A percentile compares a stretch with the other conserved stretches of the same genome.
Conservation (phyloP, 176 grass and related monocot genomes). For the Oryza australiensis region DNA sequence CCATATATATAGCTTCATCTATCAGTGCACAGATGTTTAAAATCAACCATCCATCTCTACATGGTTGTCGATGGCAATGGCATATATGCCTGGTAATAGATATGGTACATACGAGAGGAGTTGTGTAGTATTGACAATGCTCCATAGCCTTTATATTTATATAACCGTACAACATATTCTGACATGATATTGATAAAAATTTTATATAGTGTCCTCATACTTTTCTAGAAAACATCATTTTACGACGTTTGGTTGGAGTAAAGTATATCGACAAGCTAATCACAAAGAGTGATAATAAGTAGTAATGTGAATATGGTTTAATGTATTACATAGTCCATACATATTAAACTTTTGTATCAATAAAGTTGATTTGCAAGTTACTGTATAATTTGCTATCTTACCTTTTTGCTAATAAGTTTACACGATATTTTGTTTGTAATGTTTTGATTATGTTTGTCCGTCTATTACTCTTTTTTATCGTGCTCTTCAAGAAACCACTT, state of each 20-base stretch:
- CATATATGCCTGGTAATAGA: not conserved
- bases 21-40: not conserved
- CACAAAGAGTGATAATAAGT: too few species aligned
- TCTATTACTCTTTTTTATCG: not conserved
- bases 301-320: too few species aligned
- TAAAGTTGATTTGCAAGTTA: too few species aligned
- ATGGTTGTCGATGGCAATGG: not conserved
- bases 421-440: not conserved
- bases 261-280: too few species aligned
- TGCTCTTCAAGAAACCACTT: not conserved
- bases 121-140: not conserved
- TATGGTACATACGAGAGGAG: not conserved
- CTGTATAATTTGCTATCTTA: too few species aligned
- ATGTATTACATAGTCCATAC: too few species aligned
- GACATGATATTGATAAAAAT: not conserved
- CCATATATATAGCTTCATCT: not conserved
- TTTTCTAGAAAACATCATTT: too few species aligned
- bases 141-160: not conserved
- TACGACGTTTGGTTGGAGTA: not conserved
- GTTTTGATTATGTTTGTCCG: accelerated
- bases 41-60: not conserved
- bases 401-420: too few species aligned
- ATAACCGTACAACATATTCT: too few species aligned
- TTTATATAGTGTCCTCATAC: not conserved
- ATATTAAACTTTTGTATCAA: too few species aligned